Evolutionary conservation across 1,139 yeast genomes (phyloP), one percentile per base, ranked within the genome.

Genomic region (Kodamaea alishanica): DNA sequence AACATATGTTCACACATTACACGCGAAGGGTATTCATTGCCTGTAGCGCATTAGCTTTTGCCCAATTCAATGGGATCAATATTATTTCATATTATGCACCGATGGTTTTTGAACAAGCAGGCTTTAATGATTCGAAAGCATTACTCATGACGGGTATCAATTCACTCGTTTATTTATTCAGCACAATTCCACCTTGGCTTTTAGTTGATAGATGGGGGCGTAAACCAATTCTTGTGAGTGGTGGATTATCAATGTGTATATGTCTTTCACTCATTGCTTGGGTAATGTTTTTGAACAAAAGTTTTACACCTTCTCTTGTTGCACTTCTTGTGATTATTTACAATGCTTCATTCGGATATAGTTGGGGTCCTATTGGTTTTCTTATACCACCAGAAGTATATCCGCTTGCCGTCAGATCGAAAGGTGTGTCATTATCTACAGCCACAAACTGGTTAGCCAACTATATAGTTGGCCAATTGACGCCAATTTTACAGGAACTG

Each of bases 301-400:
- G 60, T 3, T 64, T 50, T 41, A 74, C 79, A 1, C 73, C 79
- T 6, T 57, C 65, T 36, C 37, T 68, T 42, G 79, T 74, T 26
- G 80, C 77, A 1, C 32, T 73, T 4, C 59, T 75, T 43, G 79
- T 76, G 28, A 65, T 76, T 9, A 46, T 75, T 4, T 75, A 74
- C 51, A 75, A 75, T 47, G 79, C 78, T 1, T 63, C 74, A 1
- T 76, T 76, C 54, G 81, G 80, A 2, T 71, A 65, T 51, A 71
- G 78, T 44, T 76, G 78, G 78, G 81, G 81, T 1, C 81, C 81
- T 2, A 64, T 75, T 30, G 79, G 79, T 23, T 76, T 75, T 55
- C 62, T 76, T 36, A 67, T 74, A 35, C 78, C 79, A 2, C 77
- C 79, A 5, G 81, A 75, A 51, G 75, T 75, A 12, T 73, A 67